Base-by-base conservation (phyloP, 768 basidiomycete genomes). In the Lentinus tigrinus region DNA sequence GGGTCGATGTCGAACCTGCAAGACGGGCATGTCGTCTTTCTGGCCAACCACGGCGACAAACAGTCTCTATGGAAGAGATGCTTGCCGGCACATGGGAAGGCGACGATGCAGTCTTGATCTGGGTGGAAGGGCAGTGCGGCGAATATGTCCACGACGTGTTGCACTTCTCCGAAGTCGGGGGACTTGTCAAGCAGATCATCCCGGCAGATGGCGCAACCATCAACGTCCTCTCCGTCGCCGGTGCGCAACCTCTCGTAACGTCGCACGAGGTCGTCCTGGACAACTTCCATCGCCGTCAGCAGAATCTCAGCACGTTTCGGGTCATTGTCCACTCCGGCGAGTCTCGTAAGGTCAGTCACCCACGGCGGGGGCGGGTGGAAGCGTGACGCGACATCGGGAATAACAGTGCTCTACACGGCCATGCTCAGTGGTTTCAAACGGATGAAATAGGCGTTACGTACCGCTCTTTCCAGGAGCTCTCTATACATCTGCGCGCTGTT, bases 1-100 rank as follows among this genome's bases (percentile, higher is more conserved):
- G 91, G 91, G 65, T 93, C 91, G 50, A 93, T 81, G 59, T 93
- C 86, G 66, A 91, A 92, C 60, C 91, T 73, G 73, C 91, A 93
- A 0, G 88, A 87, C 0, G 91, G 91, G 62, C 91, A 93, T 0
- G 91, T 92, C 13, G 91, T 91, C 66, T 89, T 87, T 57, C 86
- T 77, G 8, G 89, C 82, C 66, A 93, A 91, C 91, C 91, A 93
- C 0, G 91, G 91, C 5, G 87, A 67, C 28, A 93, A 79, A 71
- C 91, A 93, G 0, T 83, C 75, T 0, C 86, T 80, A 61, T 93
- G 91, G 74, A 91, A 93, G 44, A 91, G 81, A 67, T 93, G 91
- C 55, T 65, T 67, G 10, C 69, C 69, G 3, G 88, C 81, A 65
- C 91, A 93, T 3, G 91, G 89, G 14, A 93, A 81, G 1, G 84